Evolutionary conservation across 768 basidiomycete species (phyloP).

Genomic region (Kwoniella sp.): DNA sequence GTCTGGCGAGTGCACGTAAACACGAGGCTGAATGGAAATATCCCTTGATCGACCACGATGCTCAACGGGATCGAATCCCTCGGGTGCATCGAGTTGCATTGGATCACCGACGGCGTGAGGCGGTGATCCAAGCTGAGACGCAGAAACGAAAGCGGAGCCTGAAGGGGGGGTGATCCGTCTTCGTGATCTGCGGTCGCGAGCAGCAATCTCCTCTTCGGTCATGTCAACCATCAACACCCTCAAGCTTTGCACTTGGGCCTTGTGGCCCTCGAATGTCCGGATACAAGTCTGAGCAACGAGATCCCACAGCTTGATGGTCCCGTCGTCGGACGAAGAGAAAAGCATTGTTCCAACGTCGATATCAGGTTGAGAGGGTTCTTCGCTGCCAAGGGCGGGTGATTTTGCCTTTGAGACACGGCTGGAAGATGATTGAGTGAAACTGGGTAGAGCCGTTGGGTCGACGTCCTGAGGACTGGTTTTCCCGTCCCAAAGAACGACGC

Average conservation of each 20-base stretch:
- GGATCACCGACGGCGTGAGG: constrained; percentile 6
- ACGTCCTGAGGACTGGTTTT: constrained; percentile 55
- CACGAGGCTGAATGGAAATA: constrained; percentile 31
- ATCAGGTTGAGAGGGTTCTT: constrained; percentile 32
- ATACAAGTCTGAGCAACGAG: constrained; percentile 76
- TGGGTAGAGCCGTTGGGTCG: constrained; percentile 45
- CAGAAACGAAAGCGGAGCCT: constrained; percentile 10
- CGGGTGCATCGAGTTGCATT: constrained; percentile 16
- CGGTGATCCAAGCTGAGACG: constrained; percentile 15
- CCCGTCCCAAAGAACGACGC: constrained; percentile 87
- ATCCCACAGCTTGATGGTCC: constrained; percentile 92
- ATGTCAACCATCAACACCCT: constrained; percentile 68
- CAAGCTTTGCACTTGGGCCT: constrained; percentile 92
- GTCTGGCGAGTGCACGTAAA: constrained; percentile 35
- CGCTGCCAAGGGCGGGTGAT: constrained; percentile 16
- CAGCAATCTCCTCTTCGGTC: constrained; percentile 36
- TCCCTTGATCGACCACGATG: constrained; percentile 19
- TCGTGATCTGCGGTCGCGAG: constrained; percentile 18
- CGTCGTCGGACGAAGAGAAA: constrained; percentile 95
- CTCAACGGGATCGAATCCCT: constrained; percentile 38
- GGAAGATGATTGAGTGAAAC: constrained; percentile 28
- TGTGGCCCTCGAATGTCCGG: constrained; percentile 81
- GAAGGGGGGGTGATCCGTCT: constrained; percentile 21
- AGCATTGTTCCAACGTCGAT: constrained; percentile 80
- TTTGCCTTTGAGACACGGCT: constrained; percentile 15